Base-by-base conservation (phyloP, 805 yeast species). In the Kodamaea hsintzibuensis region DNA sequence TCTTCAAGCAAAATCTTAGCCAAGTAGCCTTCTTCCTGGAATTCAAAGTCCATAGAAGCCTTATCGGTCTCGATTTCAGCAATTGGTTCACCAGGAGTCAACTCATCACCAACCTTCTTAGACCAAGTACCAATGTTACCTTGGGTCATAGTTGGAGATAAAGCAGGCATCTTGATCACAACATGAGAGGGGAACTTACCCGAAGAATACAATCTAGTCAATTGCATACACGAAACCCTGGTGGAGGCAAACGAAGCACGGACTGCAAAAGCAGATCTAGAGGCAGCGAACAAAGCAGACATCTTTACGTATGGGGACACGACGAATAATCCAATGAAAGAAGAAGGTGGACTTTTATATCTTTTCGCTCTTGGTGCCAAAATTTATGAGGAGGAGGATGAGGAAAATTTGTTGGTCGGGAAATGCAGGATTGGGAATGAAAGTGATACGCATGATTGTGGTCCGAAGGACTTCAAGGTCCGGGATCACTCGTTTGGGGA, bases 131-230 rank as follows among this genome's bases (percentile, higher is more conserved):
- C 93, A 60, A 95, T 78, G 72, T 84, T 87, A 70, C 99, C 99
- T 69, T 89, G 93, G 57, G 97, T 89, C 99, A 95, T 95, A 52
- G 99, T 95, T 60, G 99, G 99, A n/a, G 98, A 93, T 65, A 95
- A 79, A 8, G 99, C 99, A 48, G 99, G 99, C 99, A 95, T 95
- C 70, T 86, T 87, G 64, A 95, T 91, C 67, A 95, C 85, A 56
- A 88, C 84, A 74, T 95, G 98, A 17, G 84, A 73, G 37, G 97
- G 97, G 75, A 83, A 89, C 61, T 76, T 74, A 40, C 71, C 71
- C 30, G 79, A 71, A 22, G 79, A 67, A 65, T 76, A 76, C 55
- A 71, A 69, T 63, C 80, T 67, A 35, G 74, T 73, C 63, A 70
- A 64, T 58, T 67, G 71, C 49, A 67, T 60, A 30, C 63, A 59